Evolutionary conservation across 306 rosid species (phyloP).

Genomic region (Prunus fruticosa): DNA sequence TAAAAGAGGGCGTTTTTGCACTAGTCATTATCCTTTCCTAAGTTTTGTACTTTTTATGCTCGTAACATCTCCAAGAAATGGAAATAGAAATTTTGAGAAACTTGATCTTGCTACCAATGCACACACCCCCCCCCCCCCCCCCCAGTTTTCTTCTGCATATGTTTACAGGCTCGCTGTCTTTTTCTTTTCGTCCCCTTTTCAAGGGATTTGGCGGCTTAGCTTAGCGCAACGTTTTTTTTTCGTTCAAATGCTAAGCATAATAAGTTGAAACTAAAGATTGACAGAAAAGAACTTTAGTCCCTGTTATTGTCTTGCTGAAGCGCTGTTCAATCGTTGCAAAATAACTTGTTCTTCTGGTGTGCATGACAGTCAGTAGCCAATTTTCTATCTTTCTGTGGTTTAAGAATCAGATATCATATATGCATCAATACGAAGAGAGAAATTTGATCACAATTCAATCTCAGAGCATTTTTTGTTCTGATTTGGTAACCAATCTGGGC

Average conservation of each 20-base stretch:
- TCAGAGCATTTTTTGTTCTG: neutral
- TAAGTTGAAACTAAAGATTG: neutral
- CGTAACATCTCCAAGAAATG: conserved; percentile 16
- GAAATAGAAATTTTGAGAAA: conserved; percentile 14
- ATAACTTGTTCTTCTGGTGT: neutral
- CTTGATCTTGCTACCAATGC: neutral
- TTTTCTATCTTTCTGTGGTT: neutral
- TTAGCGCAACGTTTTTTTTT: neutral
- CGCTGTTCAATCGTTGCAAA: neutral
- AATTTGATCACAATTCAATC: neutral
- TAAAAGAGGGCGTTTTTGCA: conserved; percentile 25
- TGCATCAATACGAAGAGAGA: too few relatives aligned
- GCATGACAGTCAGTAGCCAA: neutral
- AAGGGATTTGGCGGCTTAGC: too few relatives aligned
- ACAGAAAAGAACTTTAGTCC: neutral
- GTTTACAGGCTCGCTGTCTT: neutral
- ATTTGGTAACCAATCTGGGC: neutral
- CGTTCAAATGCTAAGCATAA: neutral
- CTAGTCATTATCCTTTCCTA: neutral
- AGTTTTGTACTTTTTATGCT: conserved; percentile 11
- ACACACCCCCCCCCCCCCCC: neutral
- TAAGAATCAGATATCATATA: too few relatives aligned
- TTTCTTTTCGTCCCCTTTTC: neutral
- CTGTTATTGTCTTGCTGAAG: neutral
- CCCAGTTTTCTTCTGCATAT: neutral